phyloP scores from a whole-genome alignment of 495 filamentous ascomycete species.

The Xylaria cubensis region DNA sequence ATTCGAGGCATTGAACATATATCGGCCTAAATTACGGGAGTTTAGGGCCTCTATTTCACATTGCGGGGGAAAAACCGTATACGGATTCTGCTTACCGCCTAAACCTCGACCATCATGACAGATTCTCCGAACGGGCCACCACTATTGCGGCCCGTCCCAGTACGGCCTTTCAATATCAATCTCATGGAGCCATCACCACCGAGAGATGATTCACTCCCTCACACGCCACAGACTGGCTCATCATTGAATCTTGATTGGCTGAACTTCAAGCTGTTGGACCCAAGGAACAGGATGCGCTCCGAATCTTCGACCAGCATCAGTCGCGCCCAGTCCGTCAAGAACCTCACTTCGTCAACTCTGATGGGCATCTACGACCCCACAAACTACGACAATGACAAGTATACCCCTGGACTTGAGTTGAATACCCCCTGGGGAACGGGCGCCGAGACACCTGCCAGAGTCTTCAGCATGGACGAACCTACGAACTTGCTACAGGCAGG shows the following conservation, averaged over 20 bases:
- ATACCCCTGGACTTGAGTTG: slow-evolving; percentile 41
- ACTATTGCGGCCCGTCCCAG: slow-evolving; percentile 74
- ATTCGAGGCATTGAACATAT: neutral
- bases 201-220: slow-evolving; percentile 52
- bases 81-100: neutral
- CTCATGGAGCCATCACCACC: slow-evolving; percentile 58
- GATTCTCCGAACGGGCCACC: slow-evolving; percentile 51
- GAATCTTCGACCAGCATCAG: slow-evolving; percentile 48
- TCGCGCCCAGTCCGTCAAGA: slow-evolving; percentile 78
- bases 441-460: slow-evolving; percentile 63
- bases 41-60: neutral
- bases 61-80: neutral
- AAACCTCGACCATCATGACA: slow-evolving; percentile 33
- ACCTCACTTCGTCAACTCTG: slow-evolving; percentile 87
- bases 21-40: neutral
- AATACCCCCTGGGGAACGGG: slow-evolving; percentile 73
- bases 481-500: slow-evolving; percentile 40
- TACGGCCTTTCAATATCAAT: slow-evolving; percentile 73
- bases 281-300: slow-evolving; percentile 35
- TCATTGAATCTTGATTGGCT: slow-evolving; percentile 38
- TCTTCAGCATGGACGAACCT: slow-evolving; percentile 38
- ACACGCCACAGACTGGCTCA: slow-evolving; percentile 45
- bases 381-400: slow-evolving; percentile 54
- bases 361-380: slow-evolving; percentile 87
- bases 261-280: slow-evolving; percentile 45